Conservation (phyloP, 148 eudicot species). For the Vaccinium darrowii region DNA sequence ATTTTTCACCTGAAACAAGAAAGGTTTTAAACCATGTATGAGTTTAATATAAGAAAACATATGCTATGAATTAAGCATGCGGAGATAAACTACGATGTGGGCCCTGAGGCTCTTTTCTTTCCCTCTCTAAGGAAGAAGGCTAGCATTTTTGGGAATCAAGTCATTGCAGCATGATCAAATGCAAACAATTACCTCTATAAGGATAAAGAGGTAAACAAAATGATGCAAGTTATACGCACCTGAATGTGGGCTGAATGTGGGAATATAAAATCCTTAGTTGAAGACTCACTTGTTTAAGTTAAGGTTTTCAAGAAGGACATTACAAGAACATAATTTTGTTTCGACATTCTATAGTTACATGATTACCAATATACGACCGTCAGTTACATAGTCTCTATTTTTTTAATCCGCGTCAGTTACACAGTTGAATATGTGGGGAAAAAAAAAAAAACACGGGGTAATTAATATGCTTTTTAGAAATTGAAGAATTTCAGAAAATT, state of each 20-base stretch:
- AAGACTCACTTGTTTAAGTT: not conserved
- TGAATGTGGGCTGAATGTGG: not conserved
- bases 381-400: not conserved
- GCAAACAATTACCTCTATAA: not conserved
- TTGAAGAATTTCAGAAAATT: not conserved
- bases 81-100: not conserved
- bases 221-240: not conserved
- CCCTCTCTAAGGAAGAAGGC: not conserved
- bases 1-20: conserved; percentile 54
- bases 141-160: not conserved
- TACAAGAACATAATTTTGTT: not conserved
- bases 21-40: not conserved
- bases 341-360: not conserved
- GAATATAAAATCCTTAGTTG: not conserved
- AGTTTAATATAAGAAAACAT: not conserved
- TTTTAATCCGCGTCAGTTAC: not conserved
- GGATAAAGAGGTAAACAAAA: not conserved
- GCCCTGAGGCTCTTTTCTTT: not conserved
- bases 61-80: not conserved
- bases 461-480: not conserved
- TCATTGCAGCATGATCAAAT: not conserved
- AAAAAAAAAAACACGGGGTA: not conserved
- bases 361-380: not conserved
- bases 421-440: not conserved
- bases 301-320: not conserved